Evolutionary conservation across 2,329 filamentous ascomycete species (phyloP).

Genomic region (Colletotrichum sp.): DNA sequence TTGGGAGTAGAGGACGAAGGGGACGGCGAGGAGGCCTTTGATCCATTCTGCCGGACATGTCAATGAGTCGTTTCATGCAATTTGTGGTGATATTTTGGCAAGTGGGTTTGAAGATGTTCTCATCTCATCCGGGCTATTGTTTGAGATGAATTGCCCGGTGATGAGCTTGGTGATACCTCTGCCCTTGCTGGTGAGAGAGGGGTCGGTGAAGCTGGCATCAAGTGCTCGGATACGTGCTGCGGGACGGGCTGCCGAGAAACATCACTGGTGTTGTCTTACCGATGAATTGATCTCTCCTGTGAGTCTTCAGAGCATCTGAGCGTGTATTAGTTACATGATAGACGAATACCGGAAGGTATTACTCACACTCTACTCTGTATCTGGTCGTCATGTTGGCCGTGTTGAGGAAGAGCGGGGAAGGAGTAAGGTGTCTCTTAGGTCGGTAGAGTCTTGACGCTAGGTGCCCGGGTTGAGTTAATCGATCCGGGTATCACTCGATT

Average conservation of each 20-base stretch:
- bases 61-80: not conserved
- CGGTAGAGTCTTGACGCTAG: too few species aligned
- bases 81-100: not conserved
- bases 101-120: not conserved
- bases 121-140: not conserved
- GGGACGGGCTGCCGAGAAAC: not conserved
- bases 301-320: constrained; percentile 74
- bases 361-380: constrained; percentile 77
- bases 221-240: not conserved
- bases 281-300: constrained; percentile 89
- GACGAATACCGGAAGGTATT: not conserved
- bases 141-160: not conserved
- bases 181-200: not conserved
- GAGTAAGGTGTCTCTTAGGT: not conserved
- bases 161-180: not conserved
- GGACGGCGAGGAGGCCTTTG: constrained; percentile 91
- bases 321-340: constrained; percentile 11
- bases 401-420: not conserved
- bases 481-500: not conserved
- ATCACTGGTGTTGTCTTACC: constrained; percentile 47
- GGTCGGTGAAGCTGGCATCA: not conserved
- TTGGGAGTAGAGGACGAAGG: constrained; percentile 95
- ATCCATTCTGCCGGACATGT: constrained; percentile 76
- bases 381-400: constrained; percentile 59
- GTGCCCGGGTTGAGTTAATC: not conserved